A percentile compares a stretch with the other conserved stretches of the same genome.
These are phyloP conservation scores for Canavalia ensiformis DNA, from an alignment of 306 rosid genomes.

Conservation along the genomic window DNA sequence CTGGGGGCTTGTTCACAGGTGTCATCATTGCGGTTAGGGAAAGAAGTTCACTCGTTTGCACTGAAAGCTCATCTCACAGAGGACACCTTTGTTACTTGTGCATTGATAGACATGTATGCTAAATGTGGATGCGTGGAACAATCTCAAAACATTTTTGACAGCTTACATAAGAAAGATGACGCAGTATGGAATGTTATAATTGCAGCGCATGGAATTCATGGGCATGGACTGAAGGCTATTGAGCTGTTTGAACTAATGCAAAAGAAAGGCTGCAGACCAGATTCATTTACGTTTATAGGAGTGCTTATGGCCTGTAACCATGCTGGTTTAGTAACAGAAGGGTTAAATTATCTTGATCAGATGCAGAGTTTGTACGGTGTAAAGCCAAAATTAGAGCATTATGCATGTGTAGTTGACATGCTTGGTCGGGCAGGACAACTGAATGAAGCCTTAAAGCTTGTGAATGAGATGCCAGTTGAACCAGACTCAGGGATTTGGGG, in stretches of 20 bases:
- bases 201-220: constrained; percentile 83
- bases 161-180: constrained; percentile 58
- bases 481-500: constrained; percentile 87
- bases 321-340: constrained; percentile 74
- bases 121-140: constrained; percentile 81
- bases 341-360: constrained; percentile 63
- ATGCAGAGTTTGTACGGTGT: constrained; percentile 68
- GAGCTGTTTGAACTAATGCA: constrained; percentile 77
- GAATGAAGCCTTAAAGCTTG: constrained; percentile 71
- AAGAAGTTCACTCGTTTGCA: constrained; percentile 76
- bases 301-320: constrained; percentile 83
- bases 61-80: constrained; percentile 58
- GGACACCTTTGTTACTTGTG: constrained; percentile 71
- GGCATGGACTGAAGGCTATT: constrained; percentile 72
- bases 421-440: constrained; percentile 77
- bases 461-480: constrained; percentile 68
- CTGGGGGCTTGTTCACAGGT: constrained; percentile 81
- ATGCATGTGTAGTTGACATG: constrained; percentile 87
- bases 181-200: constrained; percentile 84
- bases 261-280: constrained; percentile 60
- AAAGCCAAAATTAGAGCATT: constrained; percentile 77
- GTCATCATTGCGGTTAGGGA: constrained; percentile 72
- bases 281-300: constrained; percentile 78
- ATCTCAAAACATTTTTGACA: constrained; percentile 64
- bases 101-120: constrained; percentile 87